phyloP scores from a whole-genome alignment of 805 yeast species.

The Metschnikowia matae region DNA sequence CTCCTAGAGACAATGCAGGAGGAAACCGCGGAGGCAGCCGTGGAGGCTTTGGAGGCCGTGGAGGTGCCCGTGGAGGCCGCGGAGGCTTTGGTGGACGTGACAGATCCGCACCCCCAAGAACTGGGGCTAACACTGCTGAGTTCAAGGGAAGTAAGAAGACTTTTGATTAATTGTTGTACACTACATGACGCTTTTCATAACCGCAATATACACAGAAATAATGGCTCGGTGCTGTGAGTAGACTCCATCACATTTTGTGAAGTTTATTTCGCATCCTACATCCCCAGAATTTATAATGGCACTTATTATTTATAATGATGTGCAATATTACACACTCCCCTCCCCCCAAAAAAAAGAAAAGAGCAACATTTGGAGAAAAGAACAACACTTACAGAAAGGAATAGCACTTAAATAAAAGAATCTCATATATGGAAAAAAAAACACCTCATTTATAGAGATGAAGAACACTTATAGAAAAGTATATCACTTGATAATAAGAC shows the following conservation, averaged over 20 bases:
- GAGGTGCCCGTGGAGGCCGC: constrained; percentile 14
- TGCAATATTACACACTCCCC: too few relatives aligned
- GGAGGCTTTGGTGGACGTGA: constrained; percentile 32
- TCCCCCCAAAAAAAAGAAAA: too few relatives aligned
- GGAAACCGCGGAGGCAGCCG: constrained; percentile 20
- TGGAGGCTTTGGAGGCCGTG: constrained; percentile 17
- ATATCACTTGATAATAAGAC: too few relatives aligned
- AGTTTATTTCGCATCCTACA: neutral
- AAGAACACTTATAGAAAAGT: too few relatives aligned
- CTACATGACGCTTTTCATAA: neutral
- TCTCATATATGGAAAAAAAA: too few relatives aligned
- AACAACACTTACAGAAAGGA: too few relatives aligned
- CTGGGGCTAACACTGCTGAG: constrained; percentile 57
- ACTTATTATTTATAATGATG: too few relatives aligned
- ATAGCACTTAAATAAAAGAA: too few relatives aligned
- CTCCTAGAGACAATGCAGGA: constrained; percentile 63
- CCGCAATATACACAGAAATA: neutral
- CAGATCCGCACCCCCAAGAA: constrained; percentile 61
- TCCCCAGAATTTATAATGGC: too few relatives aligned
- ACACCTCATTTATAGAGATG: too few relatives aligned
- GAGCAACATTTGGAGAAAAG: too few relatives aligned
- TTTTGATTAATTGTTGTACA: constrained; percentile 10
- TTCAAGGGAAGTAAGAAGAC: constrained; percentile 85
- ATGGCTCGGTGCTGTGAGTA: neutral
- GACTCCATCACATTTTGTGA: neutral